Percentiles rank a stretch among this genome's conserved stretches.
These are phyloP conservation scores for Nitzschia palea DNA, from an alignment of 108 stramenopile genomes.

Conservation along the genomic window DNA sequence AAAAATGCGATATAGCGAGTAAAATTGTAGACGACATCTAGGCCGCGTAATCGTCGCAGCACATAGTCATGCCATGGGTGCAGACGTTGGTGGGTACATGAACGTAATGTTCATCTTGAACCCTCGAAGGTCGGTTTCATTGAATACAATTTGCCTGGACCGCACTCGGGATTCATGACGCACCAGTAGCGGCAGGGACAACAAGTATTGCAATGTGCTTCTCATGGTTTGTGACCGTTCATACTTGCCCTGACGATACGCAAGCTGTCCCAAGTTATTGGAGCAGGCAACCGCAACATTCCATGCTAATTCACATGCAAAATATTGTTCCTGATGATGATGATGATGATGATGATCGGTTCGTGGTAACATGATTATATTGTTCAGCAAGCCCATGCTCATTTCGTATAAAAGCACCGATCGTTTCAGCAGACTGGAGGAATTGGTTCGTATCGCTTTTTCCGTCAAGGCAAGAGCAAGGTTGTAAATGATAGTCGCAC, in stretches of 20 bases:
- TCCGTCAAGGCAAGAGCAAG: background rate
- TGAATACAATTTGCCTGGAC: too few relatives aligned
- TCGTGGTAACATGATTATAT: background rate
- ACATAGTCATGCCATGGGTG: background rate
- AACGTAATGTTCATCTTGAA: background rate
- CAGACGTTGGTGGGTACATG: background rate
- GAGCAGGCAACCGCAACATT: background rate
- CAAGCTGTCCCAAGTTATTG: background rate
- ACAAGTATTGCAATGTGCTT: background rate
- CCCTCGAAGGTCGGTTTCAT: background rate
- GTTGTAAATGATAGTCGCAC: background rate
- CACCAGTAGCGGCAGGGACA: background rate
- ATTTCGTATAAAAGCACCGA: background rate
- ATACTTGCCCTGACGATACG: background rate
- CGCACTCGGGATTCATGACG: background rate
- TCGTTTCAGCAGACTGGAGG: background rate
- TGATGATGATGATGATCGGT: background rate
- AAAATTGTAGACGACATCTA: too few relatives aligned
- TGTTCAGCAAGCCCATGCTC: background rate
- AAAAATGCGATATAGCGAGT: too few relatives aligned
- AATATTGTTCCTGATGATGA: background rate
- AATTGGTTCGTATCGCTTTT: background rate
- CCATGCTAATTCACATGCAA: background rate
- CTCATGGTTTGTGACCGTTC: background rate
- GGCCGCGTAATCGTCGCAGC: too few relatives aligned